phyloP scores from a whole-genome alignment of 345 rosid species.

The Brassica juncea region DNA sequence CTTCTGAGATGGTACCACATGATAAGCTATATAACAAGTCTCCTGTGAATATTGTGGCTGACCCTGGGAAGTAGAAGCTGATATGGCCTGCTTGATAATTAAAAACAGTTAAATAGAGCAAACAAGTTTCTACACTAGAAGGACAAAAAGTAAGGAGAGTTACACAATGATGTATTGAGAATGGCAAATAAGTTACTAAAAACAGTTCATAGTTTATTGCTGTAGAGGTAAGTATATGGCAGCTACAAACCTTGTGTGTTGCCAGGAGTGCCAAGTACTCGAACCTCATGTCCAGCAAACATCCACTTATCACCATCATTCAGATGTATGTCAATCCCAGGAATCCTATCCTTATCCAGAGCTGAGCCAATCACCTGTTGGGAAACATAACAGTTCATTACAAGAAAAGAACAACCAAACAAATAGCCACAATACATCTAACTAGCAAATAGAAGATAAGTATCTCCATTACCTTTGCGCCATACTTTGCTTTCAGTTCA shows the following conservation, averaged over 20 bases:
- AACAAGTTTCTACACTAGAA: no score
- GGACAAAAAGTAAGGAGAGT: neutral
- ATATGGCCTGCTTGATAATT: conserved; percentile 69
- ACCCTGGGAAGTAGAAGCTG: conserved; percentile 91
- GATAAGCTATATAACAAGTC: conserved; percentile 94
- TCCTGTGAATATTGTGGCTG: conserved; percentile 87
- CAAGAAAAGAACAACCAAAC: no score
- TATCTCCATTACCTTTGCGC: conserved; percentile 82
- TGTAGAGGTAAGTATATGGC: no score
- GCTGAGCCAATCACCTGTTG: conserved; percentile 90
- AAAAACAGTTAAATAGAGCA: conserved; percentile 8
- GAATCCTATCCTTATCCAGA: conserved; percentile 72
- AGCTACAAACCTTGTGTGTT: conserved; percentile 67
- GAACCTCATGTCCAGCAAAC: conserved; percentile 97
- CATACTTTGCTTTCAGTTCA: conserved; percentile 93
- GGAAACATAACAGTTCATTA: conserved; percentile 14
- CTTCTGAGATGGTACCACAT: conserved; percentile 95
- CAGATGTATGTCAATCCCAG: conserved; percentile 86
- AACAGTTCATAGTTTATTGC: no score
- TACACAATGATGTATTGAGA: neutral
- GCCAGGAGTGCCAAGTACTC: conserved; percentile 88
- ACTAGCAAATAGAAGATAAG: neutral
- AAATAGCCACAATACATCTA: no score
- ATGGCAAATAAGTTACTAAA: neutral
- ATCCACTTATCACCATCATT: conserved; percentile 95